These are phyloP conservation scores for Penicillium salamii DNA, from an alignment of 495 filamentous ascomycete genomes.

Conservation along the genomic window DNA sequence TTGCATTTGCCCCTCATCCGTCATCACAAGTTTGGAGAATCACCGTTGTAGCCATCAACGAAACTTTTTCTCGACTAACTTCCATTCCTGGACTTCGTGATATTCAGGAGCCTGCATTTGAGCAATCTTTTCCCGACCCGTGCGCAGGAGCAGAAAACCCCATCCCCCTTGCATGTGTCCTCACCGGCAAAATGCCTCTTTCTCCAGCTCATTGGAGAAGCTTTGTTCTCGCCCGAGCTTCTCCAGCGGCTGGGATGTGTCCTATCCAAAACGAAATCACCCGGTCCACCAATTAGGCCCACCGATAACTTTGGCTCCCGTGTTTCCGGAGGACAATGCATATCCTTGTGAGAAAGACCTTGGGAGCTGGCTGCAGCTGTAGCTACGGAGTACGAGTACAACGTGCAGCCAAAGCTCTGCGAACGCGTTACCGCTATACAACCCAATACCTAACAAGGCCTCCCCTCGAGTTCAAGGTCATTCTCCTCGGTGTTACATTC, in stretches of 20 bases:
- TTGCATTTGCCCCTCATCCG: constrained; percentile 18
- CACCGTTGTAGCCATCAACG: no score
- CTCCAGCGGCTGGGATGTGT: constrained; percentile 1
- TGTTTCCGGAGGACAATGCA: neutral
- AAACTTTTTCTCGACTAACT: neutral
- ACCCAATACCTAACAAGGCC: neutral
- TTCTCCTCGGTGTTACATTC: neutral
- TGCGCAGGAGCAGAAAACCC: constrained; percentile 6
- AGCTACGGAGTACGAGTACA: neutral
- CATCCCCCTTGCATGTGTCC: constrained; percentile 19
- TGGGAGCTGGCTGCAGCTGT: neutral
- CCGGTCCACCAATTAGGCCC: constrained; percentile 1
- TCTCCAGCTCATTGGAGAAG: constrained; percentile 3
- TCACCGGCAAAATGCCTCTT: constrained; percentile 3
- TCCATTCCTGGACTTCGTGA: neutral
- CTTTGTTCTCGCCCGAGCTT: constrained; percentile 1
- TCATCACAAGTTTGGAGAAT: constrained; percentile 12
- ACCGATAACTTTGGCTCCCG: neutral
- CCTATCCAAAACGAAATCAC: neutral
- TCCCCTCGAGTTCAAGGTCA: neutral
- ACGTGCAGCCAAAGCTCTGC: neutral
- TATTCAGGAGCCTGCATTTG: constrained; percentile 7
- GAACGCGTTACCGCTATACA: neutral
- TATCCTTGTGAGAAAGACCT: constrained; percentile 9
- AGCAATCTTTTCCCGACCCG: constrained; percentile 7